phyloP scores from a whole-genome alignment of 768 basidiomycete species.

The Mycena maculata region DNA sequence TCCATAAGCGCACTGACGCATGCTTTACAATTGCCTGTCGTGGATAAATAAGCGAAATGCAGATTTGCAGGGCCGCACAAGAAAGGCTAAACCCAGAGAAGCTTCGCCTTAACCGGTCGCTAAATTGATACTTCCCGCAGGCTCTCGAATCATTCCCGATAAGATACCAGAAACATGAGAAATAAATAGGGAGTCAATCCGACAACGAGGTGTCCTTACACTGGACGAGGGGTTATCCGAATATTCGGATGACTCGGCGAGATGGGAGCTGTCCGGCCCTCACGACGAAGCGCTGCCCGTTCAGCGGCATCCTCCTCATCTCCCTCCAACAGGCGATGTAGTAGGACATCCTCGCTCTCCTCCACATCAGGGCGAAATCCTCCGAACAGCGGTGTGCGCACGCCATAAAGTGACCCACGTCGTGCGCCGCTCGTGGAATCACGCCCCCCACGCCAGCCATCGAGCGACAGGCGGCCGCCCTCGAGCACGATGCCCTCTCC shows the following conservation, averaged over 20 bases:
- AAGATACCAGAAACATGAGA: no score
- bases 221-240: slow-evolving; percentile 5
- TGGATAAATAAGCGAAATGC: no score
- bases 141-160: no score
- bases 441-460: slow-evolving; percentile 72
- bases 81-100: no score
- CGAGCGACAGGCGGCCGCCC: slow-evolving; percentile 75
- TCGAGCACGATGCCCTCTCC: slow-evolving; percentile 47
- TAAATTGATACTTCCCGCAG: no score
- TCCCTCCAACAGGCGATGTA: slow-evolving; percentile 60
- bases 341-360: slow-evolving; percentile 57
- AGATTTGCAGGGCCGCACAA: no score
- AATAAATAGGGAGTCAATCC: no score
- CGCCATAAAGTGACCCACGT: slow-evolving; percentile 71
- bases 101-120: no score
- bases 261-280: not conserved
- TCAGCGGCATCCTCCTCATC: slow-evolving; percentile 4
- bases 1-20: no score
- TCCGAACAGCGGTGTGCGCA: slow-evolving; percentile 76
- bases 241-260: slow-evolving; percentile 1
- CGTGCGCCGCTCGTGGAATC: slow-evolving; percentile 53
- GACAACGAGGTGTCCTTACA: no score
- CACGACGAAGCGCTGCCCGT: not conserved
- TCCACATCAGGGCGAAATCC: slow-evolving; percentile 70
- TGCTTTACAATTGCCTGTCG: no score